phyloP scores from a whole-genome alignment of 83 land plant species.

The Picea abies region DNA sequence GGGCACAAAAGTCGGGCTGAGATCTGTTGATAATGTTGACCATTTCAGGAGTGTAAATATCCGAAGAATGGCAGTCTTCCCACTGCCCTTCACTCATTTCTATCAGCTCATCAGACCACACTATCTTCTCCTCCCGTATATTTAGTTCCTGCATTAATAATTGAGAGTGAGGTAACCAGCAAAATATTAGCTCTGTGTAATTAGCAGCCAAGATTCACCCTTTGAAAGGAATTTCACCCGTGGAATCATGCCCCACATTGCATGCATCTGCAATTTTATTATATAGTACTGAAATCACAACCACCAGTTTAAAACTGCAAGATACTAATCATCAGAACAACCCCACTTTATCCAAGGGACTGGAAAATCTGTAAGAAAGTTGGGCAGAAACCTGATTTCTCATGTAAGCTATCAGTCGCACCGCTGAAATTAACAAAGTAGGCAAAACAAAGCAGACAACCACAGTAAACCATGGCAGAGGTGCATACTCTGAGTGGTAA shows the following conservation, averaged over 20 bases:
- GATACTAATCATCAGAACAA: neutral
- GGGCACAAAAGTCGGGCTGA: constrained; percentile 81
- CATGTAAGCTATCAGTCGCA: neutral
- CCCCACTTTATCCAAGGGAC: neutral
- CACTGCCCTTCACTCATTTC: constrained; percentile 84
- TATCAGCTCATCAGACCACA: constrained; percentile 52
- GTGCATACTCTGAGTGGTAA: neutral
- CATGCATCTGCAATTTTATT: neutral
- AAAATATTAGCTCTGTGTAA: neutral
- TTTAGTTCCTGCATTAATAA: constrained; percentile 54
- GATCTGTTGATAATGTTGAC: constrained; percentile 49
- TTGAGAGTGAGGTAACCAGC: neutral
- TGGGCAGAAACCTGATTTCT: neutral
- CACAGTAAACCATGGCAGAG: neutral
- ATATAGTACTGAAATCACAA: neutral
- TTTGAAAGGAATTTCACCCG: neutral
- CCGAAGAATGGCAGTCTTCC: constrained; percentile 70
- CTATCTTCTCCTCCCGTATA: constrained; percentile 59
- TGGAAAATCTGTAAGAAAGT: neutral
- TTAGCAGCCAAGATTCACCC: neutral
- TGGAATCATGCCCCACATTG: neutral
- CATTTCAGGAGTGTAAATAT: constrained; percentile 67
- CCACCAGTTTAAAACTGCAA: neutral
- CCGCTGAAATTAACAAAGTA: neutral
- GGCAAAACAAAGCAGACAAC: neutral